Conservation (phyloP, 208 protist genomes). For the Trypanosomatidae sp. region DNA sequence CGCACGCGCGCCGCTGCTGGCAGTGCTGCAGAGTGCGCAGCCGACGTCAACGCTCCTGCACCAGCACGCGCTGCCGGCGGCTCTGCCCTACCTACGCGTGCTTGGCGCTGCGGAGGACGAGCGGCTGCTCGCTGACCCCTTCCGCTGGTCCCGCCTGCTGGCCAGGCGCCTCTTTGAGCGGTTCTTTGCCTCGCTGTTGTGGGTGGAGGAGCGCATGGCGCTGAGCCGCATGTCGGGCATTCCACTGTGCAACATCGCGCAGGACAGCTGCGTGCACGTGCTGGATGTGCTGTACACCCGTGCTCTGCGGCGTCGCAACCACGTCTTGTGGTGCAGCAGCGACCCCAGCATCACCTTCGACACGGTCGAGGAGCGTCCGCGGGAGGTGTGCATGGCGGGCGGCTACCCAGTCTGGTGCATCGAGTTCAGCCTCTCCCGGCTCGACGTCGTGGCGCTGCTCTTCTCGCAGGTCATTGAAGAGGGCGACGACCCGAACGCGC, state of each 20-base stretch:
- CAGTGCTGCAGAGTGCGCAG: conserved; percentile 72
- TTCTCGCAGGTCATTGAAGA: conserved; percentile 92
- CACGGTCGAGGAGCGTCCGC: conserved; percentile 70
- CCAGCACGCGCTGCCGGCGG: conserved; percentile 53
- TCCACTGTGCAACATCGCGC: conserved; percentile 84
- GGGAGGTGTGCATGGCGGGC: conserved; percentile 78
- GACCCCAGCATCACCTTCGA: conserved; percentile 70
- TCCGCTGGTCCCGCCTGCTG: conserved; percentile 77
- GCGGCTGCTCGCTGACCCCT: conserved; percentile 80
- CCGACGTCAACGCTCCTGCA: conserved; percentile 64
- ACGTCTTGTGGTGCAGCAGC: conserved; percentile 83
- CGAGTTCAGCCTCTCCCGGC: conserved; percentile 79
- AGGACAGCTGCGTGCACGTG: conserved; percentile 85
- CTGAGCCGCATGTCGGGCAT: conserved; percentile 80
- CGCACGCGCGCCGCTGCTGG: conserved; percentile 49
- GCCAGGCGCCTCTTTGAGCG: conserved; percentile 72
- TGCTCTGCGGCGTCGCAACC: conserved; percentile 63
- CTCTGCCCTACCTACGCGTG: conserved; percentile 71
- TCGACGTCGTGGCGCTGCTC: conserved; percentile 87
- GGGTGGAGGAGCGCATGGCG: conserved; percentile 83
- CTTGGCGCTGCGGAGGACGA: conserved; percentile 85
- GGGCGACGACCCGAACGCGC: conserved; percentile 73
- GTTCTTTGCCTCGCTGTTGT: conserved; percentile 75
- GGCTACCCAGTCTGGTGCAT: conserved; percentile 84
- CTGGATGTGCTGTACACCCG: conserved; percentile 85